Evolutionary conservation across 345 rosid species (phyloP), one percentile per base, ranked within the genome.

Genomic region (Salix koriyanagi): DNA sequence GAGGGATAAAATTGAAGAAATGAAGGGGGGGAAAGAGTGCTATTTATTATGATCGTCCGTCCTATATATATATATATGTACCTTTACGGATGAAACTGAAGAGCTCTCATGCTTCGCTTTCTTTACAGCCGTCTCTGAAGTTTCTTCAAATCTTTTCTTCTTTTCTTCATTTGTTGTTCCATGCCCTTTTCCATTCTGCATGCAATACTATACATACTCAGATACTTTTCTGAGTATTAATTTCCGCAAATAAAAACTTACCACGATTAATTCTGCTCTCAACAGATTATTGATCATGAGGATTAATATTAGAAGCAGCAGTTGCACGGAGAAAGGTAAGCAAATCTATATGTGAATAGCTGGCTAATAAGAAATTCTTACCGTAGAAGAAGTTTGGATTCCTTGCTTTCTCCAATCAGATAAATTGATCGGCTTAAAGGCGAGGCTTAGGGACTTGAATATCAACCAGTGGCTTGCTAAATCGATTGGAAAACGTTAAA

Each of bases 111-210:
- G 85, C 82, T 88, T 92, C 39, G 94, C 78, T 73, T 90, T 91
- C 70, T 88, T 91, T 11, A 68, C 70, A 37, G 72, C 81, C 46
- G 85, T 78, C 32, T 87, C 90, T 23, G 91, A 83, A 73, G 62
- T 75, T 64, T 89, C 90, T 74, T 89, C 90, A 37, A 71, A 79
- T 87, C 90, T 86, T 83, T 87, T 94, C 87, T 87, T 94, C 83
- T 89, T 91, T 21, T 87, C 90, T 70, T 88, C 90, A 60, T 75
- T 88, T 71, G 88, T 71, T 54, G 46, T 64, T 71, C 85, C 92
- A 42, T 79, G 81, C 54, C 88, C 85, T 69, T 79, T 84, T 48
- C 80, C 87, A 36, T 75, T 82, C 90, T 87, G 79, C 89, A 79
- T 44, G 41, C 62, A 25, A 32, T 4, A 34, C 37, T 34, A 34